These are phyloP conservation scores for Teratosphaeriaceae sp. DNA, from an alignment of 2,329 filamentous ascomycete species.

Conservation along the genomic window DNA sequence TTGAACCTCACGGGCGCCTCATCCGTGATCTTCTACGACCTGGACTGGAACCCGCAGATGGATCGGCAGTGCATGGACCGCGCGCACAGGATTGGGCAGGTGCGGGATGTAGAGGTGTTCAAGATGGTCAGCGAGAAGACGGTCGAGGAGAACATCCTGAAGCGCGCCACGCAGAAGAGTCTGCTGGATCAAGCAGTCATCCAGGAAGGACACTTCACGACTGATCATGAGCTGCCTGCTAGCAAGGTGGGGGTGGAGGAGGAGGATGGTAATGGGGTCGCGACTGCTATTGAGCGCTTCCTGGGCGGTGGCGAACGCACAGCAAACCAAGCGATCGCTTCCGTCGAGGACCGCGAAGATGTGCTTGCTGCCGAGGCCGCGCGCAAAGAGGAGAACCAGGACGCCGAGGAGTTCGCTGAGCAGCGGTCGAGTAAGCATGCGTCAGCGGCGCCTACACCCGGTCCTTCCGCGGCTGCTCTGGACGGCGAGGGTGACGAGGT, in stretches of 20 bases:
- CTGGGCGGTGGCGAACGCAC: slow-evolving; percentile 58
- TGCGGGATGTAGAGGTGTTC: slow-evolving; percentile 96
- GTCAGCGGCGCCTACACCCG: slow-evolving; percentile 31
- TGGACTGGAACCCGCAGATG: slow-evolving; percentile 99
- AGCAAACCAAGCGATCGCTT: slow-evolving; percentile 69
- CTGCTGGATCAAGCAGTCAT: slow-evolving; percentile 98
- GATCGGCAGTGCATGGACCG: slow-evolving; percentile 98
- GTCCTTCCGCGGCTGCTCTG: slow-evolving; percentile 23
- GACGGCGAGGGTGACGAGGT: slow-evolving; percentile 42
- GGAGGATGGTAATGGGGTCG: slow-evolving; percentile 60
- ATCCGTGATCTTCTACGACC: slow-evolving; percentile 97
- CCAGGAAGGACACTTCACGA: slow-evolving; percentile 96
- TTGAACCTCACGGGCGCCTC: slow-evolving; percentile 97
- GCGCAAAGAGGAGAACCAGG: slow-evolving; percentile 77
- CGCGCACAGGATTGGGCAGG: slow-evolving; percentile 95
- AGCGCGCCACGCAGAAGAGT: slow-evolving; percentile 94
- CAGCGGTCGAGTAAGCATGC: slow-evolving; percentile 46
- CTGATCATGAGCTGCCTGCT: slow-evolving; percentile 57
- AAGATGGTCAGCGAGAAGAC: slow-evolving; percentile 58
- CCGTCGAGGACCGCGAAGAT: slow-evolving; percentile 89
- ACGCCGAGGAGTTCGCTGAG: slow-evolving; percentile 67
- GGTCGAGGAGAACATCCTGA: slow-evolving; percentile 95
- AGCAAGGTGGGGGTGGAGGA: slow-evolving; percentile 52
- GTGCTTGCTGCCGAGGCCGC: slow-evolving; percentile 80
- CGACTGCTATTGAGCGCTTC: slow-evolving; percentile 77